Evolutionary conservation across 208 protist genomes (phyloP), one percentile per base, ranked within the genome.

Genomic region (Borovskyia barvae): DNA sequence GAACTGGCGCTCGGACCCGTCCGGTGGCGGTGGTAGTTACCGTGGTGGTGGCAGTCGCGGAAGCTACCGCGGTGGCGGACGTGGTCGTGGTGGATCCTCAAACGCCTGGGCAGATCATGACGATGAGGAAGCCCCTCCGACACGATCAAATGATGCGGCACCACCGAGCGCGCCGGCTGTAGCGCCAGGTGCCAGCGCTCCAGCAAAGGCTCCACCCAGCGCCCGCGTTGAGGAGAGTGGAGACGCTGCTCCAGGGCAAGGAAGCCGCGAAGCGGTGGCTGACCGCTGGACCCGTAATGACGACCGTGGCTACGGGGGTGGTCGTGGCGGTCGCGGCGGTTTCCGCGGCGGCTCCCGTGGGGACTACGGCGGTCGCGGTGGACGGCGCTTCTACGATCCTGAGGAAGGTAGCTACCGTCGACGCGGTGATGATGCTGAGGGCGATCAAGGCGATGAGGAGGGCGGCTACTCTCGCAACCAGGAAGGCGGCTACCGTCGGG

Each of bases 1-100:
- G 47, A 79, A 79, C 72, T 75, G 67, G 66, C 66, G 67, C 36
- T 66, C 60, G 22, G 59, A 66, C 32, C 66, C 54, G 14, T 41
- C 42, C 35, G 68, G 56, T 35, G 62, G 46, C 40, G 37, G 57
- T 45, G 50, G 14, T 25, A 52, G 53, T 26, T 46, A 55, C 12
- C 43, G 64, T 29, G 54, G 54, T 25, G 43, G 40, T 6, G 26
- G 32, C 36, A 17, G 37, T 28, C 46, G 54, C 32, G 33, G 47
- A 17, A 40, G 49, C 56, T 32, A 57, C 56, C 29, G 49, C 26
- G 39, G 58, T 28, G 33, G 53, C 30, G 40, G 63, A 25, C 48
- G 58, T 52, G 41, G 47, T 51, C 30, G 67, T 42, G 24, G n/a
- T n/a, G n/a, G n/a, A n/a, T n/a, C n/a, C n/a, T n/a, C n/a, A n/a